phyloP scores from a whole-genome alignment of 306 rosid species.

The Sophora flavescens region DNA sequence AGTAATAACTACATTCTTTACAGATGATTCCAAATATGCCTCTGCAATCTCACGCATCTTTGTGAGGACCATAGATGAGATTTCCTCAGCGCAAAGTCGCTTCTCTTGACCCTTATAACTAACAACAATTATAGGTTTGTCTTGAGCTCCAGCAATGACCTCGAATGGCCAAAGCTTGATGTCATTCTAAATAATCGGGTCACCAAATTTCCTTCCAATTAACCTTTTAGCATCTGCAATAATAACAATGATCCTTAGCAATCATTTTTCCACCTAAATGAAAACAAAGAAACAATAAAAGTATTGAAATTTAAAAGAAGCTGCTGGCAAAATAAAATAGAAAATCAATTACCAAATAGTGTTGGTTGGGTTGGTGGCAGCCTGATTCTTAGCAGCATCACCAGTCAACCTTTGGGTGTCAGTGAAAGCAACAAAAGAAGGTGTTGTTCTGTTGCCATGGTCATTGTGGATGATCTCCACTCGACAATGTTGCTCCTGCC shows the following conservation, averaged over 20 bases:
- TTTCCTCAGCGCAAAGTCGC: slow-evolving; percentile 50
- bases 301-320: too few relatives aligned
- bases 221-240: slow-evolving; percentile 40
- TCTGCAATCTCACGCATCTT: slow-evolving; percentile 73
- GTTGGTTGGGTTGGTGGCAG: too few relatives aligned
- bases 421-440: too few relatives aligned
- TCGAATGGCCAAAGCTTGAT: slow-evolving; percentile 64
- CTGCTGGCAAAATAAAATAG: slow-evolving; percentile 7
- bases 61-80: slow-evolving; percentile 56
- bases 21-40: slow-evolving; percentile 49
- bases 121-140: slow-evolving; percentile 58
- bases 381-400: too few relatives aligned
- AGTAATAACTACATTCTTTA: slow-evolving; percentile 55
- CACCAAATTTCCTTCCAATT: slow-evolving; percentile 64
- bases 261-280: not conserved
- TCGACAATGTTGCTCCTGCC: too few relatives aligned
- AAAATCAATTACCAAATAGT: slow-evolving; percentile 42
- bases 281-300: too few relatives aligned
- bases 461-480: too few relatives aligned
- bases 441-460: too few relatives aligned
- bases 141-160: slow-evolving; percentile 39
- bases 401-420: too few relatives aligned
- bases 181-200: slow-evolving; percentile 55
- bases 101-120: slow-evolving; percentile 47
- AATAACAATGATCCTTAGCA: not conserved